phyloP scores from a whole-genome alignment of 805 yeast genomes.

The Teunomyces tritomae region DNA sequence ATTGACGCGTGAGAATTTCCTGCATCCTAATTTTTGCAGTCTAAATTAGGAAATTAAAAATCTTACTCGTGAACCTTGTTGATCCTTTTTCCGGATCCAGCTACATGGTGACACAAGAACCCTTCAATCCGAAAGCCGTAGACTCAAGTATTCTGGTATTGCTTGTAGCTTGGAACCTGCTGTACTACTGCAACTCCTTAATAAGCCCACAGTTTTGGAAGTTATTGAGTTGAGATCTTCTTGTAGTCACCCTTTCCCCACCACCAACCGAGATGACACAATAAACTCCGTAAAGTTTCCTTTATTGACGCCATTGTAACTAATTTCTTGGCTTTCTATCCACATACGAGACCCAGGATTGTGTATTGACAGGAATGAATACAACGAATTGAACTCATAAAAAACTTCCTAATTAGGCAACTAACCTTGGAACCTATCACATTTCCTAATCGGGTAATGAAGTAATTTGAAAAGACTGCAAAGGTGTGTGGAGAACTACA shows the following conservation, averaged over 20 bases:
- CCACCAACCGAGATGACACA: too few relatives aligned
- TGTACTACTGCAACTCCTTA: too few relatives aligned
- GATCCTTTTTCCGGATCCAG: neutral
- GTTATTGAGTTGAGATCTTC: too few relatives aligned
- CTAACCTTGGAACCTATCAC: slow-evolving; percentile 14
- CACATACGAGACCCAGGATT: neutral
- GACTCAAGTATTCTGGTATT: neutral
- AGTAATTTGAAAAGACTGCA: slow-evolving; percentile 1
- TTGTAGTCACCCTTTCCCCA: too few relatives aligned
- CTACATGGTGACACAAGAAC: neutral
- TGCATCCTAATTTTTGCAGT: neutral
- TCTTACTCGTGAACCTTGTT: neutral
- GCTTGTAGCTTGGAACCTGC: too few relatives aligned
- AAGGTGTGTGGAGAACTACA: slow-evolving; percentile 3
- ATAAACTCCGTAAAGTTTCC: neutral
- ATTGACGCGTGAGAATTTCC: neutral
- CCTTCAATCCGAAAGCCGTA: neutral
- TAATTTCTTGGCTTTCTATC: neutral
- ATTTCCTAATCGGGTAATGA: slow-evolving; percentile 21
- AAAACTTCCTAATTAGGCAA: slow-evolving; percentile 20
- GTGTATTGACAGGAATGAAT: neutral
- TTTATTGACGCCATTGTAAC: neutral
- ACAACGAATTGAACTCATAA: neutral
- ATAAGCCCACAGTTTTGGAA: too few relatives aligned
- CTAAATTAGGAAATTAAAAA: neutral